Base-by-base conservation (phyloP, 2,329 filamentous ascomycete genomes). In the Arthrobotrys pseudoclavata region DNA sequence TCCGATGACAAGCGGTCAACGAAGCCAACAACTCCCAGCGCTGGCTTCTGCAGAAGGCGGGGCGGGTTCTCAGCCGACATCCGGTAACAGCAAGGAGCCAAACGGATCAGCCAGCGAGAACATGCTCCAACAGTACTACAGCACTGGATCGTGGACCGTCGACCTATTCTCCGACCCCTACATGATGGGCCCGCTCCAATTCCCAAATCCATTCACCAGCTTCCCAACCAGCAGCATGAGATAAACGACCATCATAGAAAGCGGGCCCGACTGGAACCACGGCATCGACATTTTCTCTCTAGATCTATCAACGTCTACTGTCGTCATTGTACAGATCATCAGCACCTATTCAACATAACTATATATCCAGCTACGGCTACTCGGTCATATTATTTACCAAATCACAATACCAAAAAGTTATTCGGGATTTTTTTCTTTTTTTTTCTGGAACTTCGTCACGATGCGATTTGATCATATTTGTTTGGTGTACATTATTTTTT, bases 171-270 rank as follows among this genome's bases (percentile, higher is more conserved):
- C 74, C 12, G 68, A 78, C 45, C 74, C 74, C 15, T 78, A 78
- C 48, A 62, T 72, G 52, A 72, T 78, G 67, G 74, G 74, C 18
- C 74, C 67, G 20, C 63, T 71, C 2, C 67, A 78, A 22, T 71
- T 72, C 47, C 74, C 67, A 24, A 71, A 78, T 52, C 67, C 74
- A 9, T 72, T 78, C 47, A 71, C 74, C 9, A 72, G 62, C 68
- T 72, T 78, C 45, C 74, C 74, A 47, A 78, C 74, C 15, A 78
- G 74, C 57, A 78, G 74, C 74, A 78, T 78, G 74, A 78, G 74
- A 69, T 78, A 48, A 78, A 63, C 34, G 20, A n/a, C 24, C 10
- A 9, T 31, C 18, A 34, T 6, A 48, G 34, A n/a, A 20, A 60
- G 34, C 10, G 29, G 31, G 34, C 34, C 20, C 7, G 34, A 42